Evolutionary conservation across 108 stramenopile species (phyloP), one percentile per base, ranked within the genome.

Genomic region (Pseudonitzschia pungens): DNA sequence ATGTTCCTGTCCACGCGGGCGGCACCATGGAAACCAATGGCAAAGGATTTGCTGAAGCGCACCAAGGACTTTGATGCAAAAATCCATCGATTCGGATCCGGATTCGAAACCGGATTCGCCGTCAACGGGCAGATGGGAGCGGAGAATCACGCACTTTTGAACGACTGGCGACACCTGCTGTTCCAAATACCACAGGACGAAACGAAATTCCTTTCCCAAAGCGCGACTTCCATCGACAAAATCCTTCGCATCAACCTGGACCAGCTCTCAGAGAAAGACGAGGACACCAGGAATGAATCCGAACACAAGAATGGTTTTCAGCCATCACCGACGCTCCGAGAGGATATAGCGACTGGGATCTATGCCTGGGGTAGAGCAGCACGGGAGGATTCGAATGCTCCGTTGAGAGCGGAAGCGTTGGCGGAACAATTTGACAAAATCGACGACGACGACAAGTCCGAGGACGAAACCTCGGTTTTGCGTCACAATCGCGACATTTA

Each of bases 331-430:
- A 31, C 29, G n/a, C 36, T 62, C 36, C 29, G 26, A 21, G 60
- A 62, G 20, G 60, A 62, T 29, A 21, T 67, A 16, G 29, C 66
- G 12, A 67, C 66, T 6, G 66, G 66, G 18, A 67, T 67, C 20
- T 67, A 67, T 67, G 66, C 66, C 21, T 67, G 66, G 66, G 66
- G 66, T 26, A 67, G 66, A 50, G 22, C 27, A 11, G 66, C 2
- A 0, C 3, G 10, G 10, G 1, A 43, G 4, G 0, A 44, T 12
- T 48, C 42, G 16, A 67, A 50, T 11, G 18, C 66, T 22, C 66
- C 66, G 14, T 0, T 48, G 28, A 44, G 36, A 28, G 66, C 66
- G 12, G 66, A 67, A 50, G 66, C 66, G 6, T 27, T 67, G 21
- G 24, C 50, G 9, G 9, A 28, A 22, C 48, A 67, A 22, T 50